Base-by-base conservation (phyloP, 2,329 filamentous ascomycete species). In the Coniochaeta sp. region DNA sequence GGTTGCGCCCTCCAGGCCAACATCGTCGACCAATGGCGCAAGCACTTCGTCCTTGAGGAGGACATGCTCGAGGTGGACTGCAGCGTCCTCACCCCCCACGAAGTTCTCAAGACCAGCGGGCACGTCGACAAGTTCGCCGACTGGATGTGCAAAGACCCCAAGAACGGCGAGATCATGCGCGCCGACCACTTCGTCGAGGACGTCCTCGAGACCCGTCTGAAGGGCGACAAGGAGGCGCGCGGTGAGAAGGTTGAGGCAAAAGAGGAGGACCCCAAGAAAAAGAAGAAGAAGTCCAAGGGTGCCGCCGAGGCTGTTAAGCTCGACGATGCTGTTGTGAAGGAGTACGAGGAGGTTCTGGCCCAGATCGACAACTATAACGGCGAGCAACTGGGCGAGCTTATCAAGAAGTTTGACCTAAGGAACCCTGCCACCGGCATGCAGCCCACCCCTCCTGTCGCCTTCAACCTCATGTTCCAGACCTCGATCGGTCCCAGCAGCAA, bases 391-490 rank as follows among this genome's bases (percentile, higher is more conserved):
- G 91, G 90, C 55, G 76, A 85, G 63, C 80, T 99, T 53, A 96
- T 99, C 75, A 82, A 79, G 66, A 95, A 95, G 75, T 87, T 94
- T 71, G 84, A 96, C 59, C 87, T 99, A 69, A 88, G 83, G 72
- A 96, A 95, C 72, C 91, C 92, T 26, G 78, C 79, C 49, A 95
- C 87, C 60, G 87, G 85, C 60, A 81, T 83, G 55, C 81, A 88
- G 61, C 85, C 95, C 32, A 81, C 83, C 26, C 85, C 87, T 27
- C 94, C 94, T 3, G 86, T 95, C 49, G 79, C 90, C 38, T 96
- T 97, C 82, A 99, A 99, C 74, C 84, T 99, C 64, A 99, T 99
- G 94, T 99, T 97, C 78, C 86, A 92, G 71, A 96, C 92, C 38
- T 79, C 88, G 31, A 97, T 99, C 66, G 94, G 94, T 56, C 91